phyloP scores from a whole-genome alignment of 331 rosid genomes.

The Quercus phellos region DNA sequence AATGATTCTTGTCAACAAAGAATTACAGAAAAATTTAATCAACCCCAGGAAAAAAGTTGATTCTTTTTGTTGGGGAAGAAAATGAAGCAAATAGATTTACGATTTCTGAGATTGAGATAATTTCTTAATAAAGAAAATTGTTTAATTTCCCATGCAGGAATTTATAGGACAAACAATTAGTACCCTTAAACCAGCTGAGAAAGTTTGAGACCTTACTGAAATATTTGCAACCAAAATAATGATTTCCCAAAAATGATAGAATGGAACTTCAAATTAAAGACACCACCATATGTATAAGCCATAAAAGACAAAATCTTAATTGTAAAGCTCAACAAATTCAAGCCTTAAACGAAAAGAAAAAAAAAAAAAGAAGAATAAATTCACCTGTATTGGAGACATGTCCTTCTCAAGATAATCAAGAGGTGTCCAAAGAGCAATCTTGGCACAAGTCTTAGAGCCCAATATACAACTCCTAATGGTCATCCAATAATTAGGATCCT shows the following conservation, averaged over 20 bases:
- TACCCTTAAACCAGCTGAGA: too few relatives aligned
- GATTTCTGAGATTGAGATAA: background rate
- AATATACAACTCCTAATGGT: conserved; percentile 62
- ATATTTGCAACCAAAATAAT: too few relatives aligned
- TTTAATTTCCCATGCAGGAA: too few relatives aligned
- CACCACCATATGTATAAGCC: too few relatives aligned
- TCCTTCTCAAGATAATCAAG: conserved; percentile 68
- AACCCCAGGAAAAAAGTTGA: background rate
- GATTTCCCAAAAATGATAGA: too few relatives aligned
- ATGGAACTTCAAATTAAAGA: too few relatives aligned
- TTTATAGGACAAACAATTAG: too few relatives aligned
- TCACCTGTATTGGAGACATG: conserved; percentile 87
- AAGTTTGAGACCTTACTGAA: too few relatives aligned
- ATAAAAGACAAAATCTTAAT: too few relatives aligned
- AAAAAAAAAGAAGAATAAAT: background rate
- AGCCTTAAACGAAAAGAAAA: background rate
- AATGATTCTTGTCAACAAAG: background rate
- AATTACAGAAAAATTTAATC: background rate
- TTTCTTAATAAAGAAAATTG: background rate
- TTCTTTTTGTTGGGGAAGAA: background rate
- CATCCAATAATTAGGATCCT: conserved; percentile 62
- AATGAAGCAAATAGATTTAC: background rate
- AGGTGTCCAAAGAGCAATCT: conserved; percentile 62
- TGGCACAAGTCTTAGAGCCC: conserved; percentile 75
- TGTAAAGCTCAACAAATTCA: background rate